These are phyloP conservation scores for Botrytis deweyae DNA, from an alignment of 2,329 filamentous ascomycete genomes.

Conservation along the genomic window DNA sequence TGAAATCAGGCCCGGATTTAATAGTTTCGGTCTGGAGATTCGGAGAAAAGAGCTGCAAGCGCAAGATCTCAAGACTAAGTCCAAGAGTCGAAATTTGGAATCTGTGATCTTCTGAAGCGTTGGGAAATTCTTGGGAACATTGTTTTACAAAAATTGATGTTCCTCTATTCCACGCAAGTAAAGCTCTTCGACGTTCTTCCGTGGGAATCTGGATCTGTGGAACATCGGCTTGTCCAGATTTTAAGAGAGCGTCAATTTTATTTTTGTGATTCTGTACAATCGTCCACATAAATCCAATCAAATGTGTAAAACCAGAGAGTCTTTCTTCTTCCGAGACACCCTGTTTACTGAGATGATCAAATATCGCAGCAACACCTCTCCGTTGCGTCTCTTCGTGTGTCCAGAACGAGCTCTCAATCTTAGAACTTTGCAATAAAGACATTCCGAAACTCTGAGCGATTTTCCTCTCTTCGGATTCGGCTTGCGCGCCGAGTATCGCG, in stretches of 20 bases:
- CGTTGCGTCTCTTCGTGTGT: neutral
- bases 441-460: neutral
- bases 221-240: fast-evolving
- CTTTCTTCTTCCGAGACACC: neutral
- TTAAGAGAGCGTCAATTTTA: neutral
- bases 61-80: neutral
- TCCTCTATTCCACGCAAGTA: slow-evolving; percentile 16
- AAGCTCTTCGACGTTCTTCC: neutral
- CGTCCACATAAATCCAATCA: neutral
- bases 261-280: neutral
- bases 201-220: neutral
- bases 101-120: neutral
- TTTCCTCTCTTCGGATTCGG: neutral
- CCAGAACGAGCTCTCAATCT: slow-evolving; percentile 3
- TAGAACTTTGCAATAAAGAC: neutral
- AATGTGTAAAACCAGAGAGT: neutral
- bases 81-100: neutral
- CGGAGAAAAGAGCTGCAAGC: neutral
- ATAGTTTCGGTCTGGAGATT: neutral
- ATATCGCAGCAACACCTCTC: neutral
- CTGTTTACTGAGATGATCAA: neutral
- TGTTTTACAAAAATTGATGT: neutral
- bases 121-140: neutral
- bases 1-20: neutral
- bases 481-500: neutral